Base-by-base conservation (phyloP, 306 rosid species). In the Echinosophora koreensis region DNA sequence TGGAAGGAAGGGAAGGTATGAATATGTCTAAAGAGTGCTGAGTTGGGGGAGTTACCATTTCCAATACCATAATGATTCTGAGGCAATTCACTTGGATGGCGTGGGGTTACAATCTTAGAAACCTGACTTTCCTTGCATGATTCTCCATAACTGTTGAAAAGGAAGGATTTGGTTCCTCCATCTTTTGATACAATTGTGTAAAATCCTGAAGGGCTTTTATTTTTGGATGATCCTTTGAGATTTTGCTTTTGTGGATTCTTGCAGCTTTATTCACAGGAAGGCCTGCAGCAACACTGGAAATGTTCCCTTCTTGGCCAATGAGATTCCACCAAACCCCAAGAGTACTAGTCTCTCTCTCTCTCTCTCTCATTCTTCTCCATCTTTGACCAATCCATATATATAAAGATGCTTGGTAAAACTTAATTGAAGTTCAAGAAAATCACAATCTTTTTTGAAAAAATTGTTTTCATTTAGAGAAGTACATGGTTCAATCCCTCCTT, bases 221-320 rank as follows among this genome's bases (percentile, higher is more conserved):
- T 77, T 80, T 83, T 68, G 77, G 74, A 81, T 83, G 91, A 88
- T 88, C 83, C 67, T 86, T 79, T 81, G 72, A 89, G 79, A 80
- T 86, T 82, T 85, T 73, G 52, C 79, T 83, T 86, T 86, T 81
- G 81, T 85, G 86, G 86, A 86, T 84, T 80, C 81, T 81, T 85
- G 86, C 97, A 90, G 97, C 93, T 86, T 90, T 92, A 77, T 87
- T 81, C 80, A 83, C 89, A 82, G 87, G 88, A 32, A 92, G 88
- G 80, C 96, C 98, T 85, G 93, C 99, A 54, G 92, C 97, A 67
- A 95, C 99, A 79, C 96, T 95, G 81, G 99, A 96, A 82, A 96
- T 96, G 94, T 96, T 96, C 84, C 99, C 99, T 81, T 88, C 99
- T 27, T 92, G 99, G 98, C 99, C 99, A 86, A 89, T 91, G 79